phyloP scores from a whole-genome alignment of 2,329 filamentous ascomycete genomes.

The Lachnellula suecica region DNA sequence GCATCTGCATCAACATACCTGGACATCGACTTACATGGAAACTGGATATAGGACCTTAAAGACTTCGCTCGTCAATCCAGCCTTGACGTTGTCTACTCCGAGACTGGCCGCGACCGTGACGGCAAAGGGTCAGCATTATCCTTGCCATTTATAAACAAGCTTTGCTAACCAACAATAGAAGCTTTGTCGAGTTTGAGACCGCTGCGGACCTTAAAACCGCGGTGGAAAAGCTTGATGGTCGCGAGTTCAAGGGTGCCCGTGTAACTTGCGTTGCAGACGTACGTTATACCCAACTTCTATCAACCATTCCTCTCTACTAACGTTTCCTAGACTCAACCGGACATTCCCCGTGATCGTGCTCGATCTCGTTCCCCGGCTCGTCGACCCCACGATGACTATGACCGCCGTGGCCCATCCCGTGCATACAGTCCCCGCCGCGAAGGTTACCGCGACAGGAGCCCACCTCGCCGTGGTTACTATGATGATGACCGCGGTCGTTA shows the following conservation, averaged over 20 bases:
- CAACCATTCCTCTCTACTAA: constrained; percentile 29
- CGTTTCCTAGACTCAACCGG: constrained; percentile 68
- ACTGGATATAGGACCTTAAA: constrained; percentile 94
- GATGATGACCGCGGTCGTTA: constrained; percentile 75
- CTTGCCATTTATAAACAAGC: neutral
- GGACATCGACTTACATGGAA: constrained; percentile 72
- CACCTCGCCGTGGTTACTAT: constrained; percentile 81
- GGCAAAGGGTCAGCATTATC: constrained; percentile 75
- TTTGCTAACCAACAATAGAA: constrained; percentile 39
- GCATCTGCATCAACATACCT: constrained; percentile 30
- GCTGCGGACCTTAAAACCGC: constrained; percentile 84
- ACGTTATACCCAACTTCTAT: constrained; percentile 38
- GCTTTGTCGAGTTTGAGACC: constrained; percentile 97
- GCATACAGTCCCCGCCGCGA: constrained; percentile 84
- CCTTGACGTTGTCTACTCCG: constrained; percentile 96
- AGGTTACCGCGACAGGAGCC: constrained; percentile 85
- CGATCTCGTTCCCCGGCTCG: constrained; percentile 79
- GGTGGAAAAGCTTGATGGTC: constrained; percentile 90
- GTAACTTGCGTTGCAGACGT: constrained; percentile 90
- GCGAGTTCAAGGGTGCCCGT: constrained; percentile 86
- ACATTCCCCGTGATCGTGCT: constrained; percentile 65
- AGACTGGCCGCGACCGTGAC: constrained; percentile 88
- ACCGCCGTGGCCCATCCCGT: constrained; percentile 76
- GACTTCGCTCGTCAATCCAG: constrained; percentile 97
- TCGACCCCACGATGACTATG: constrained; percentile 77